Evolutionary conservation across 2,329 filamentous ascomycete genomes (phyloP).

Genomic region (Ceratocystis destructans): DNA sequence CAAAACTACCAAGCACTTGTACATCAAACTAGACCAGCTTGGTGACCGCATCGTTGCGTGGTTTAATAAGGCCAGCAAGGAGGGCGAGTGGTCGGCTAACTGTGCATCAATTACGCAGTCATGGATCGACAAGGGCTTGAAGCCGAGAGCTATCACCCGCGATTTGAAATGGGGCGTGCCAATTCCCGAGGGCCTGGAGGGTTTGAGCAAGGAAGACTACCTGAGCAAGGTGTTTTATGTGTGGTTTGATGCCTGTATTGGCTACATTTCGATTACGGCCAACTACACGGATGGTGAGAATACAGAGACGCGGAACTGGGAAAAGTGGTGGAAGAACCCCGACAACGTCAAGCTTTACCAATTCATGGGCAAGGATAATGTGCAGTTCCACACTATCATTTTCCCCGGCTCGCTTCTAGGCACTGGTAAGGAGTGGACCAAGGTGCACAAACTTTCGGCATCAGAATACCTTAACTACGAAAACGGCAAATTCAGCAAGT

Average conservation of each 20-base stretch:
- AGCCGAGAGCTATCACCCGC: slow-evolving; percentile 77
- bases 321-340: slow-evolving; percentile 87
- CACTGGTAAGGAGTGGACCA: slow-evolving; percentile 75
- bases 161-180: slow-evolving; percentile 80
- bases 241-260: slow-evolving; percentile 86
- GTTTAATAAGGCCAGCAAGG: slow-evolving; percentile 57
- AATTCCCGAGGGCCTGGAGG: slow-evolving; percentile 36
- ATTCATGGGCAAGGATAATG: slow-evolving; percentile 70
- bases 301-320: slow-evolving; percentile 52
- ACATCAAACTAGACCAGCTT: slow-evolving; percentile 72
- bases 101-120: slow-evolving; percentile 62
- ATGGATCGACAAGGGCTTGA: slow-evolving; percentile 72
- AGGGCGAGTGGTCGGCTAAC: slow-evolving; percentile 65
- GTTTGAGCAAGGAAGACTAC: slow-evolving; percentile 41
- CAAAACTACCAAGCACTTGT: slow-evolving; percentile 78
- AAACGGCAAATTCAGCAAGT: slow-evolving; percentile 85
- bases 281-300: slow-evolving; percentile 55
- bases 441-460: slow-evolving; percentile 74
- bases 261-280: slow-evolving; percentile 88
- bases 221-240: slow-evolving; percentile 70
- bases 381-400: slow-evolving; percentile 59
- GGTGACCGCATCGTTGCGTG: slow-evolving; percentile 65
- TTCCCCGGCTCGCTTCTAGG: slow-evolving; percentile 82
- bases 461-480: slow-evolving; percentile 83
- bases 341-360: slow-evolving; percentile 82